phyloP scores from a whole-genome alignment of 208 protist species.

The Leptomonas seymouri region DNA sequence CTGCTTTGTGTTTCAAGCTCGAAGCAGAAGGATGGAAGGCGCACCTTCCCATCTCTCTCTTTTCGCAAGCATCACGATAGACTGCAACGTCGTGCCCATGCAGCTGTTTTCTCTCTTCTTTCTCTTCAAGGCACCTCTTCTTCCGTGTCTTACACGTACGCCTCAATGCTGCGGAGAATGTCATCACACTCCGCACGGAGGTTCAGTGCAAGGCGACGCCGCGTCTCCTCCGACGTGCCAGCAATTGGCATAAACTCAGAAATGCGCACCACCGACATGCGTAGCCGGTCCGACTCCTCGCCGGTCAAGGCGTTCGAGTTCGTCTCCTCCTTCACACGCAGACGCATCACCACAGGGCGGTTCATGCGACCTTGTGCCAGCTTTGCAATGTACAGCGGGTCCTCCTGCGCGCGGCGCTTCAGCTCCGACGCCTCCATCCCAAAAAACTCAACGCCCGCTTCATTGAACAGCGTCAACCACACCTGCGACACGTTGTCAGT shows the following conservation, averaged over 20 bases:
- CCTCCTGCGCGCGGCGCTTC: constrained; percentile 74
- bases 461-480: constrained; percentile 93
- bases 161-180: constrained; percentile 76
- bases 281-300: constrained; percentile 77
- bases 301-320: constrained; percentile 42
- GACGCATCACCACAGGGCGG: constrained; percentile 82
- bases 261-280: constrained; percentile 79
- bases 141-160: constrained; percentile 53
- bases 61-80: too few relatives aligned
- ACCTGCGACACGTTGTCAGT: constrained; percentile 88
- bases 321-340: constrained; percentile 89
- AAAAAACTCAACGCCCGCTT: constrained; percentile 87
- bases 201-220: constrained; percentile 67
- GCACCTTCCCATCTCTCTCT: too few relatives aligned
- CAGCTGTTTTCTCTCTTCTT: background rate
- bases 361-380: constrained; percentile 86
- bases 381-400: constrained; percentile 79
- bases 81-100: background rate
- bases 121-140: background rate
- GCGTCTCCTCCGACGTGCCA: constrained; percentile 66
- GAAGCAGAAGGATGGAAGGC: too few relatives aligned
- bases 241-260: constrained; percentile 88
- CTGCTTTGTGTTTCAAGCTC: too few relatives aligned
- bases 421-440: constrained; percentile 86
- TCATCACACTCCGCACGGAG: constrained; percentile 82